Evolutionary conservation across 2,329 filamentous ascomycete species (phyloP), one percentile per base, ranked within the genome.

Genomic region (Xylaria sp.): DNA sequence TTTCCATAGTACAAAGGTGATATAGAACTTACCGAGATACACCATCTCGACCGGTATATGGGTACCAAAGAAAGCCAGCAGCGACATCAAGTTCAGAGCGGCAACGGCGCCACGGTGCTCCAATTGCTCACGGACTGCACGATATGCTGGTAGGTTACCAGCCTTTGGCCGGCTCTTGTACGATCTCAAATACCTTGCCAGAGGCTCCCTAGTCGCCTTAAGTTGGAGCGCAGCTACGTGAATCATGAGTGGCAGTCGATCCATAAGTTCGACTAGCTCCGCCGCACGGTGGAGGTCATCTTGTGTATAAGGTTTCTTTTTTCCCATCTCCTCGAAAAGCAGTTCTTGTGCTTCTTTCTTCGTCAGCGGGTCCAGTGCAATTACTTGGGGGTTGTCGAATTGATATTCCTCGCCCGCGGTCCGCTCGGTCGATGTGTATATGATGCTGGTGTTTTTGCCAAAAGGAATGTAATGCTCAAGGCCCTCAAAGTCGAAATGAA

Each of bases 11-110:
- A 36, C 21, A 51, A 9, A 32, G 12, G n/a, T 4, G 24, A 36
- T 32, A n/a, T 7, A 34, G 17, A 54, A 69, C 79, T 72, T 77
- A 77, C 89, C 89, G 17, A 91, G 80, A 34, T 81, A 81, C 12
- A 92, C 79, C 82, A 93, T 86, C 64, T 89, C 89, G 24, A 92
- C 88, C 0, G 90, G 90, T 4, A 92, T 82, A 64, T 89, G 84
- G 64, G 89, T 88, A 48, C 88, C 87, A 62, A 90, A 88, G 73
- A 92, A 92, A 1, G 86, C 87, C 14, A 92, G 78, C 12, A 92
- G 79, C 24, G 86, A 87, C 70, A 92, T 88, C 42, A 92, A 77
- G 73, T 91, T 91, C 57, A 90, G 78, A 0, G 90, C 89, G 62
- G 89, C 85, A 12, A 75, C 75, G 14, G 82, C 82, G 1, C 82